phyloP scores from a whole-genome alignment of 2,329 filamentous ascomycete genomes.

The Colletotrichum orbiculare region DNA sequence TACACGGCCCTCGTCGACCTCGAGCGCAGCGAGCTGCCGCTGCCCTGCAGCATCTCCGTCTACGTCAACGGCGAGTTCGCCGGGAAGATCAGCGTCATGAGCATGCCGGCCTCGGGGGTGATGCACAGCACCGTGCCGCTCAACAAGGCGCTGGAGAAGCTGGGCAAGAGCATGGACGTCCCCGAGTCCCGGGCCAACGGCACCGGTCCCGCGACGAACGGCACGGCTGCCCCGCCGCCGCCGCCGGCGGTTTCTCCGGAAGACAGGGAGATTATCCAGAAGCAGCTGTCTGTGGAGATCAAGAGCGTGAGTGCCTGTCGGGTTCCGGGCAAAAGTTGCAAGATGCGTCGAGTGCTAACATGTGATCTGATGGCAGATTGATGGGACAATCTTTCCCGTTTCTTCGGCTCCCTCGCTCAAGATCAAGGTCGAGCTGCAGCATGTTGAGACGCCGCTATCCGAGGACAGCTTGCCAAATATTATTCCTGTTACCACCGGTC shows the following conservation, averaged over 20 bases:
- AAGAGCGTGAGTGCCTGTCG: background rate
- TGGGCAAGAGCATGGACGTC: background rate
- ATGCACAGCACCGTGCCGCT: slow-evolving; percentile 7
- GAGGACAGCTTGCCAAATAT: background rate
- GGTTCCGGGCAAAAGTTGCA: background rate
- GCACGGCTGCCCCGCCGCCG: background rate
- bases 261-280: background rate
- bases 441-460: background rate
- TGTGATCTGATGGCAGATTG: background rate
- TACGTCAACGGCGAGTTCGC: slow-evolving; percentile 47
- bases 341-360: background rate
- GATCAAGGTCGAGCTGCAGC: slow-evolving; percentile 10
- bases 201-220: background rate
- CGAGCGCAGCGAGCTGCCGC: slow-evolving; percentile 48
- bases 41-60: slow-evolving; percentile 49
- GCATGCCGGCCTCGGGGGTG: slow-evolving; percentile 14
- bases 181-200: background rate
- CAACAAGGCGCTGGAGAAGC: background rate
- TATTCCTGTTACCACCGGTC: background rate
- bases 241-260: background rate
- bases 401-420: slow-evolving; percentile 13
- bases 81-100: slow-evolving; percentile 50
- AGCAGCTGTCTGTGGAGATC: slow-evolving; percentile 12
- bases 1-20: slow-evolving; percentile 50
- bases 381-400: slow-evolving; percentile 1